These are phyloP conservation scores for Aureobasidium sp. DNA, from an alignment of 2,329 filamentous ascomycete genomes.

Conservation along the genomic window DNA sequence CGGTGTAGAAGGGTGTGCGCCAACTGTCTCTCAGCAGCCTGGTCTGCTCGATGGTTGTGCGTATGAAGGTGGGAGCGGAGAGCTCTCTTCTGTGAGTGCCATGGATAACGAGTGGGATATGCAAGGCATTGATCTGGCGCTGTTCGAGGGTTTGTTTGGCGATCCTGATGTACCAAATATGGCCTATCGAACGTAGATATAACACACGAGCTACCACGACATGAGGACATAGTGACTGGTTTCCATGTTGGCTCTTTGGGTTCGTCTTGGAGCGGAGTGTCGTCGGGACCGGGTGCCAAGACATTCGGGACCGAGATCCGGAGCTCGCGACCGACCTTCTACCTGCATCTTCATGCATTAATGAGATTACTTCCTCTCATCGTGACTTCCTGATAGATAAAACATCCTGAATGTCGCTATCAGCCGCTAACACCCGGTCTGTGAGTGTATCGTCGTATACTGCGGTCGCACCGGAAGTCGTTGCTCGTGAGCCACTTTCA, in stretches of 20 bases:
- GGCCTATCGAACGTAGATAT: background rate
- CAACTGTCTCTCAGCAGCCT: background rate
- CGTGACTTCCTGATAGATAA: background rate
- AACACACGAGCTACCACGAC: too few relatives aligned
- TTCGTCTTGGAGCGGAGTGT: too few relatives aligned
- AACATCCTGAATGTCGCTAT: background rate
- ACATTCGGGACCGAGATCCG: background rate
- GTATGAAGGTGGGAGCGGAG: too few relatives aligned
- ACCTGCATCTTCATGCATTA: background rate
- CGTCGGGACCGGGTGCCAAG: background rate
- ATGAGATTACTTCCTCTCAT: background rate
- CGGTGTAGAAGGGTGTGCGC: background rate
- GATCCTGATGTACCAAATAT: background rate
- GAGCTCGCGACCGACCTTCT: background rate
- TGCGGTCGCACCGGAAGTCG: background rate
- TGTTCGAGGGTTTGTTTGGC: background rate
- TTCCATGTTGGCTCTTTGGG: too few relatives aligned
- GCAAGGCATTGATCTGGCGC: background rate
- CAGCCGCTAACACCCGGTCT: background rate
- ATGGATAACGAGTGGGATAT: background rate
- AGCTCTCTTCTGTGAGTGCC: too few relatives aligned
- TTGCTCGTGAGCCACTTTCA: background rate
- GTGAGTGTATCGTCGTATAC: background rate
- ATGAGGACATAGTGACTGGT: too few relatives aligned
- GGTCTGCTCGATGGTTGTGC: background rate